A percentile compares a stretch with the other conserved stretches of the same genome.
Evolutionary conservation across 2,329 filamentous ascomycete genomes (phyloP).

Genomic region (Botrytis paeoniae): DNA sequence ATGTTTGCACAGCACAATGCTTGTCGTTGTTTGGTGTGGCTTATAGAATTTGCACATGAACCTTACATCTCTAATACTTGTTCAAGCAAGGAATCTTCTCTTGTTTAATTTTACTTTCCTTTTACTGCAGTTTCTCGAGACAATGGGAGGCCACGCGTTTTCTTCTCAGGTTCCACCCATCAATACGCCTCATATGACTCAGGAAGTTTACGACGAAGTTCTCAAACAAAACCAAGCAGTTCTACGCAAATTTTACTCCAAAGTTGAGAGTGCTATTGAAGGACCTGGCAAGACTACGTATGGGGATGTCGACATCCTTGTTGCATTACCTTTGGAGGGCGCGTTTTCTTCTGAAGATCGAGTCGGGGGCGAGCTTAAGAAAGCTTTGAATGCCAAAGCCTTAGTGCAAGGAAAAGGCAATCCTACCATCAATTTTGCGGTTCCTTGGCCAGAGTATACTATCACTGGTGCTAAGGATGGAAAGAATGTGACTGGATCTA

Average conservation of each 20-base stretch:
- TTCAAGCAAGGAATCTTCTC: background rate
- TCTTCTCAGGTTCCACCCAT: conserved; percentile 46
- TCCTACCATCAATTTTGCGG: conserved; percentile 49
- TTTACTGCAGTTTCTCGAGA: background rate
- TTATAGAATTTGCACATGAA: background rate
- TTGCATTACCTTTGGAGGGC: conserved; percentile 41
- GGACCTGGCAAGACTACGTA: conserved; percentile 64
- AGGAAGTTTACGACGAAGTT: conserved; percentile 52
- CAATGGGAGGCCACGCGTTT: conserved; percentile 68
- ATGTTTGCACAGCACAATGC: background rate
- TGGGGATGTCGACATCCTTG: conserved; percentile 73
- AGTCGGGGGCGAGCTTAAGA: conserved; percentile 38
- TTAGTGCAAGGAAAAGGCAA: conserved; percentile 35
- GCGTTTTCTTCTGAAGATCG: conserved; percentile 16
- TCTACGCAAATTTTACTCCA: conserved; percentile 51
- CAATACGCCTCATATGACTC: conserved; percentile 63
- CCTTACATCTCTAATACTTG: background rate
- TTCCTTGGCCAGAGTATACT: conserved; percentile 50
- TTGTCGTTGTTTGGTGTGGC: background rate
- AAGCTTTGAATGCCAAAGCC: conserved; percentile 47
- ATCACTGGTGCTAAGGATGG: background rate
- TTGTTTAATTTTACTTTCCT: background rate
- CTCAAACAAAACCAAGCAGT: conserved; percentile 46
- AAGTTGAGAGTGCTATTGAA: conserved; percentile 61
- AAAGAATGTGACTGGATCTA: background rate